Percentiles rank a stretch among this genome's conserved stretches.
Conservation (phyloP, 2,329 filamentous ascomycete species). For the Colletotrichum australisinense region DNA sequence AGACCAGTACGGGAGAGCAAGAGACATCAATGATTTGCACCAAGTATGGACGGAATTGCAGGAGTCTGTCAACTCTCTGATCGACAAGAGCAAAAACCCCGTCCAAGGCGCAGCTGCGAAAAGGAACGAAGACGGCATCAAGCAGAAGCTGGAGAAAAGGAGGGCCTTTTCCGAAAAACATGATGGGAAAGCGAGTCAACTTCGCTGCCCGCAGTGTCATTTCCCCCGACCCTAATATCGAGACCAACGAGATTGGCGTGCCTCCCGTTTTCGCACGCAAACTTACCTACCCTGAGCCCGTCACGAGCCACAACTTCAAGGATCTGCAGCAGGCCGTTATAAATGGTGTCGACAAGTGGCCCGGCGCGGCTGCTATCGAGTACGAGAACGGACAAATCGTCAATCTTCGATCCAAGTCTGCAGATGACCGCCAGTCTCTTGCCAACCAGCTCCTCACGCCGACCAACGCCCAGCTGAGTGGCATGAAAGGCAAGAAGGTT, state of each 20-base stretch:
- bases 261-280: constrained; percentile 98
- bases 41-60: constrained; percentile 87
- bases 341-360: constrained; percentile 94
- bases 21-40: constrained; percentile 81
- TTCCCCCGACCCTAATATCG: constrained; percentile 97
- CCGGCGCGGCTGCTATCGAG: constrained; percentile 92
- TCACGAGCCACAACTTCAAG: constrained; percentile 96
- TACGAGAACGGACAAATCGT: constrained; percentile 95
- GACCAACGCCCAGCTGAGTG: constrained; percentile 78
- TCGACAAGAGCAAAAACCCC: constrained; percentile 90
- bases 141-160: constrained; percentile 99
- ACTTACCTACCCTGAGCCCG: constrained; percentile 95
- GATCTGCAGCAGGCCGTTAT: constrained; percentile 96
- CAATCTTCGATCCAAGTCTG: constrained; percentile 86
- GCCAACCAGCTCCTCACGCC: constrained; percentile 94
- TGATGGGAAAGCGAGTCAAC: constrained; percentile 99
- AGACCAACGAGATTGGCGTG: constrained; percentile 98
- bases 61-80: constrained; percentile 90
- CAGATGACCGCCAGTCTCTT: constrained; percentile 87
- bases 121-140: constrained; percentile 91
- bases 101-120: constrained; percentile 81
- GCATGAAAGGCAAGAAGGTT: constrained; percentile 92
- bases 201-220: constrained; percentile 98
- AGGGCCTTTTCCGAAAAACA: constrained; percentile 98
- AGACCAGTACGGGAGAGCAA: constrained; percentile 58